Conservation (phyloP, 192 early-diverging fungal species). For the Coemansia furcata region DNA sequence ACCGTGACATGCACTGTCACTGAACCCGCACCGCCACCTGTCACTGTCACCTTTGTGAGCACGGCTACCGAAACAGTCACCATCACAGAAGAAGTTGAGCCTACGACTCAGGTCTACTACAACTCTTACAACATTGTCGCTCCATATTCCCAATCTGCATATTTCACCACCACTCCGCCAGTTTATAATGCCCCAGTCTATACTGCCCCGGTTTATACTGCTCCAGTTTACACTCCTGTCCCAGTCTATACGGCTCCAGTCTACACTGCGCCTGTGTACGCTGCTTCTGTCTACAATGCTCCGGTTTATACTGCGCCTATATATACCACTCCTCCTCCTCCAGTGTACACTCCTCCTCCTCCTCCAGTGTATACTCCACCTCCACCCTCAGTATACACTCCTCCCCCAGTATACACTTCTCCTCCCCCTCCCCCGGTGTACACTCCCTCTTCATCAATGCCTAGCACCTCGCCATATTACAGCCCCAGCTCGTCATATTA, state of each 20-base stretch:
- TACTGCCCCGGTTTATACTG: neutral
- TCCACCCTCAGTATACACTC: neutral
- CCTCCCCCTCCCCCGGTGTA: neutral
- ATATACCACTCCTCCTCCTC: constrained; percentile 8
- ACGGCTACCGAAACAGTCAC: constrained; percentile 24
- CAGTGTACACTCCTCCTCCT: constrained; percentile 2
- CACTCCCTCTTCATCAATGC: neutral
- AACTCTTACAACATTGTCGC: neutral
- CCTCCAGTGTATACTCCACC: neutral
- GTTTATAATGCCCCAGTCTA: neutral
- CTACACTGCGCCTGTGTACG: neutral
- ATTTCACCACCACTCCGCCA: neutral
- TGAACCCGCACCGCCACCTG: constrained; percentile 30
- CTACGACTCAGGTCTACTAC: constrained; percentile 8
- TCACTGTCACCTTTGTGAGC: constrained; percentile 32
- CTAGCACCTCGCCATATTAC: neutral
- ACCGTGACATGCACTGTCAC: constrained; percentile 21
- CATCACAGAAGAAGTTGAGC: constrained; percentile 15
- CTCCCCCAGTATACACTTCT: neutral
- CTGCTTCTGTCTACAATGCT: neutral
- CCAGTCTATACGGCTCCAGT: neutral
- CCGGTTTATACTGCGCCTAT: neutral
- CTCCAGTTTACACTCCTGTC: neutral
- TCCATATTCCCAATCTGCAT: neutral
- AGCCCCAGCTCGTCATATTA: constrained; percentile 3